phyloP scores from a whole-genome alignment of 345 rosid species.

The Syzygium grande region DNA sequence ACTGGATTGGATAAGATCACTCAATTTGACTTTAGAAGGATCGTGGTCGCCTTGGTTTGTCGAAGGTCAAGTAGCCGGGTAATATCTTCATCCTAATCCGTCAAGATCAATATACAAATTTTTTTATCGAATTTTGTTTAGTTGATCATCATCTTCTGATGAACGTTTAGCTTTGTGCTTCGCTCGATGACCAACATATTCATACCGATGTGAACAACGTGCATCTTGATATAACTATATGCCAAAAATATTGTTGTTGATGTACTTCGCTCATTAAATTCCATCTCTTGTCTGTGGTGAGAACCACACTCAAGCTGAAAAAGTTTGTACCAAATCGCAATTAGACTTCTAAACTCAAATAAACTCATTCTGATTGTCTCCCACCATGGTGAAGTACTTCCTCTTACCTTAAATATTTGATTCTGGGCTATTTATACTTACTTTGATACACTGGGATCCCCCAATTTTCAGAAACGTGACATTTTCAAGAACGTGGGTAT shows the following conservation, averaged over 20 bases:
- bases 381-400: background rate
- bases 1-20: conserved; percentile 19
- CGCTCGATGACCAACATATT: background rate
- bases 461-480: background rate
- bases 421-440: background rate
- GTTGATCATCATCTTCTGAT: background rate
- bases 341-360: background rate
- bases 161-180: background rate
- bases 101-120: background rate
- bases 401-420: background rate
- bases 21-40: conserved; percentile 9
- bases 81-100: background rate
- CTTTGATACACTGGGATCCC: background rate
- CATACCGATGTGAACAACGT: background rate
- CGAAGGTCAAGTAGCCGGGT: conserved; percentile 22
- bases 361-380: background rate
- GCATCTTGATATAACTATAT: background rate
- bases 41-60: conserved; percentile 20
- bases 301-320: background rate
- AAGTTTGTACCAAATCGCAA: background rate
- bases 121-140: background rate
- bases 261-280: background rate
- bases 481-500: background rate
- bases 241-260: background rate
- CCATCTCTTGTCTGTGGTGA: background rate